Evolutionary conservation across 371 early-diverging fungal genomes (phyloP).

Genomic region (Mycotypha africana): DNA sequence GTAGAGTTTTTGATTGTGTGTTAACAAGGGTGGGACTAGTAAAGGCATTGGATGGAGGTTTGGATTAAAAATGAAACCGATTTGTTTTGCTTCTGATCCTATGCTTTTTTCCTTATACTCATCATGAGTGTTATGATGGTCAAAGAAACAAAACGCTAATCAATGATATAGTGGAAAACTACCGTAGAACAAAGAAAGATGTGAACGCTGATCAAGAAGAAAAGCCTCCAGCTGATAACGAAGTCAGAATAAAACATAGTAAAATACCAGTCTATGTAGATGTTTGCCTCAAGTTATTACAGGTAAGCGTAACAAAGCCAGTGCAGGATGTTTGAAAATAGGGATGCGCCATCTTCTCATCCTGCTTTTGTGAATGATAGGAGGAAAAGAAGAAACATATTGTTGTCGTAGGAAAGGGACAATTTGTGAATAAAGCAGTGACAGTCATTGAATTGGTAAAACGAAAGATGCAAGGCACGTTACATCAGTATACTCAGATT

Average conservation of each 20-base stretch:
- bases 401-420: slow-evolving; percentile 42
- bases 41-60: no score
- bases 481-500: slow-evolving; percentile 59
- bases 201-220: slow-evolving; percentile 5
- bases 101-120: no score
- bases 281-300: slow-evolving; percentile 22
- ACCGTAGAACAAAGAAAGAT: slow-evolving; percentile 24
- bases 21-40: no score
- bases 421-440: slow-evolving; percentile 55
- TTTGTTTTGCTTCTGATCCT: no score
- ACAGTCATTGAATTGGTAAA: slow-evolving; percentile 65
- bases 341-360: no score
- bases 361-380: neutral
- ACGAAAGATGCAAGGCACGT: slow-evolving; percentile 46
- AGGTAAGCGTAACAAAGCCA: slow-evolving; percentile 24
- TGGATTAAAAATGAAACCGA: no score
- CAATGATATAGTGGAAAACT: slow-evolving; percentile 39
- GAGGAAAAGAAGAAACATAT: slow-evolving; percentile 19
- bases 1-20: no score
- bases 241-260: slow-evolving; percentile 30
- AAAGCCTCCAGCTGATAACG: slow-evolving; percentile 35
- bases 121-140: no score
- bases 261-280: slow-evolving; percentile 36
- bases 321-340: no score
- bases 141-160: no score